Conservation (phyloP, 2,329 filamentous ascomycete genomes). For the Aspergillus ustus region DNA sequence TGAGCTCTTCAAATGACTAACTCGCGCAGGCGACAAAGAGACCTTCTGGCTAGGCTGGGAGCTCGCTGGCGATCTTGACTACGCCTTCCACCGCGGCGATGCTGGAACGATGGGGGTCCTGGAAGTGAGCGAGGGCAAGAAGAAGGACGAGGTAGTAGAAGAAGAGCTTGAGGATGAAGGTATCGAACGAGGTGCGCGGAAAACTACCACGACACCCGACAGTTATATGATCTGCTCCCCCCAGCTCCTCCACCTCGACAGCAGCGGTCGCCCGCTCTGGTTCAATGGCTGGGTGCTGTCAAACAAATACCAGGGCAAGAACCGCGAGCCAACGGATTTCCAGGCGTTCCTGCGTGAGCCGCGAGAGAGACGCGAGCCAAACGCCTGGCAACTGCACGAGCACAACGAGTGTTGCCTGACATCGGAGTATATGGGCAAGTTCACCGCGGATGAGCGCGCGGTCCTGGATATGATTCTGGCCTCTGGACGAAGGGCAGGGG, state of each 20-base stretch:
- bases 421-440: slow-evolving; percentile 1
- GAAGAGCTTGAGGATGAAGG: neutral
- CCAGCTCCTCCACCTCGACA: slow-evolving; percentile 52
- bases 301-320: slow-evolving; percentile 47
- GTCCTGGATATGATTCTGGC: slow-evolving; percentile 10
- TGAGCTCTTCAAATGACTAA: neutral
- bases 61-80: slow-evolving; percentile 48
- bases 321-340: slow-evolving; percentile 43
- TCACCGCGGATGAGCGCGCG: slow-evolving; percentile 5
- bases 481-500: neutral
- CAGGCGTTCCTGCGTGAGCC: slow-evolving; percentile 25
- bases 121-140: neutral
- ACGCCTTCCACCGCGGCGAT: slow-evolving; percentile 50
- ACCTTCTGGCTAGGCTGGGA: slow-evolving; percentile 58
- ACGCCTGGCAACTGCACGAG: slow-evolving; percentile 16
- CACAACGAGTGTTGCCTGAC: slow-evolving; percentile 21
- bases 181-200: slow-evolving; percentile 8
- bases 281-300: slow-evolving; percentile 52
- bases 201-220: neutral
- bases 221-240: slow-evolving; percentile 49
- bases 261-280: slow-evolving; percentile 49
- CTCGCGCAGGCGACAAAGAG: slow-evolving; percentile 52
- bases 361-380: neutral
- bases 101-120: slow-evolving; percentile 22
- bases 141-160: no score